phyloP scores from a whole-genome alignment of 73 alveolate species.

The Strombidium stylifer region DNA sequence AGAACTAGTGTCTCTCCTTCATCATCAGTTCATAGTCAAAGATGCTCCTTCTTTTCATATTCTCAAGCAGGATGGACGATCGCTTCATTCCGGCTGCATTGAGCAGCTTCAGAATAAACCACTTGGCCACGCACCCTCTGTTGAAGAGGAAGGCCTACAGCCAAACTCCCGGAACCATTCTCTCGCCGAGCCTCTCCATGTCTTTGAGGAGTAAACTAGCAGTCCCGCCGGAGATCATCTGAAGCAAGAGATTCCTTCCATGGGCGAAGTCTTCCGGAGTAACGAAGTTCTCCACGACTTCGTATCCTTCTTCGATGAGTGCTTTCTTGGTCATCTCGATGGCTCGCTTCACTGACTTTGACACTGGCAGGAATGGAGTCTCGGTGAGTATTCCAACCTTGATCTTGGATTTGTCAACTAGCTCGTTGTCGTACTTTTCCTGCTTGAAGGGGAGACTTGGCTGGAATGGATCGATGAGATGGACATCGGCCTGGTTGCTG shows the following conservation, averaged over 20 bases:
- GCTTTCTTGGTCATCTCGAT: background rate
- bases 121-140: background rate
- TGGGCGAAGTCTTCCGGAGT: background rate
- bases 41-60: background rate
- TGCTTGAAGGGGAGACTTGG: background rate
- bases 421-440: background rate
- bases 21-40: background rate
- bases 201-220: background rate
- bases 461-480: too few species aligned
- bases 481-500: too few species aligned
- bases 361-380: slow-evolving; percentile 3
- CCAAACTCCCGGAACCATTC: background rate
- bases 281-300: background rate
- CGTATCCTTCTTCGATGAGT: slow-evolving; percentile 27
- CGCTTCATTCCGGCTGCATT: background rate
- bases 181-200: background rate
- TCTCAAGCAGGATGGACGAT: too few species aligned
- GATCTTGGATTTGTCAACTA: too few species aligned
- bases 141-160: background rate
- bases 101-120: background rate
- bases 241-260: background rate
- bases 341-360: slow-evolving; percentile 8
- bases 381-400: slow-evolving; percentile 71
- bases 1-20: background rate
- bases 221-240: background rate